Conservation (phyloP, 768 basidiomycete species). For the Suillus weaverae region DNA sequence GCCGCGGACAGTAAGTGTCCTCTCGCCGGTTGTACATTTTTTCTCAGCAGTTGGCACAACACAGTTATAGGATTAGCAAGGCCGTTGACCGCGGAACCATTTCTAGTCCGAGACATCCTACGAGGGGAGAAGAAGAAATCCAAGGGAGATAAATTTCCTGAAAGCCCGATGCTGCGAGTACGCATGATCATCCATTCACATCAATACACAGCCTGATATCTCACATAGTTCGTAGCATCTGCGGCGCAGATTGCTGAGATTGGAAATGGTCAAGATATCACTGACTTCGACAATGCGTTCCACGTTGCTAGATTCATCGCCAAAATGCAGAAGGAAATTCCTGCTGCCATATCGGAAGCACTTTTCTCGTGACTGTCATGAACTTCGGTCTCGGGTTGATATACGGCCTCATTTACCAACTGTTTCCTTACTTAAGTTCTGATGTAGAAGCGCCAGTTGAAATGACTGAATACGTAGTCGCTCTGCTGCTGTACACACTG, state of each 20-base stretch:
- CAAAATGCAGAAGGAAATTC: conserved; percentile 31
- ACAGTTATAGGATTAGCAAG: conserved; percentile 32
- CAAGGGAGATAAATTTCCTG: conserved; percentile 33
- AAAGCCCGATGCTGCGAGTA: conserved; percentile 37
- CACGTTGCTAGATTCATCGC: conserved; percentile 34
- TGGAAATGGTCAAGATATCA: conserved; percentile 34
- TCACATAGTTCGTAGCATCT: conserved; percentile 29
- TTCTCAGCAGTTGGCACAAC: background rate
- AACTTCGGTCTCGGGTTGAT: background rate
- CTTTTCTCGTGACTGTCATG: conserved; percentile 15
- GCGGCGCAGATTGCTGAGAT: conserved; percentile 34
- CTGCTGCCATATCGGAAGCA: conserved; percentile 31
- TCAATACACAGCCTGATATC: background rate
- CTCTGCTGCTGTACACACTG: background rate
- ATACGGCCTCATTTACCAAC: background rate
- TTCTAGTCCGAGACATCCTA: conserved; percentile 29
- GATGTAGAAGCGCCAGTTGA: background rate
- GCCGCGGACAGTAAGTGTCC: conserved; percentile 27
- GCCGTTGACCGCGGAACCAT: conserved; percentile 31
- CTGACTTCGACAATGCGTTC: conserved; percentile 31
- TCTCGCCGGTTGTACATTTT: background rate
- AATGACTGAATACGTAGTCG: background rate
- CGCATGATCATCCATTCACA: background rate
- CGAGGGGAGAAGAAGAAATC: conserved; percentile 23
- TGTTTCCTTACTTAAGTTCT: background rate